Evolutionary conservation across 1,284 basidiomycete genomes (phyloP).

Genomic region (Ganoderma meredithae): DNA sequence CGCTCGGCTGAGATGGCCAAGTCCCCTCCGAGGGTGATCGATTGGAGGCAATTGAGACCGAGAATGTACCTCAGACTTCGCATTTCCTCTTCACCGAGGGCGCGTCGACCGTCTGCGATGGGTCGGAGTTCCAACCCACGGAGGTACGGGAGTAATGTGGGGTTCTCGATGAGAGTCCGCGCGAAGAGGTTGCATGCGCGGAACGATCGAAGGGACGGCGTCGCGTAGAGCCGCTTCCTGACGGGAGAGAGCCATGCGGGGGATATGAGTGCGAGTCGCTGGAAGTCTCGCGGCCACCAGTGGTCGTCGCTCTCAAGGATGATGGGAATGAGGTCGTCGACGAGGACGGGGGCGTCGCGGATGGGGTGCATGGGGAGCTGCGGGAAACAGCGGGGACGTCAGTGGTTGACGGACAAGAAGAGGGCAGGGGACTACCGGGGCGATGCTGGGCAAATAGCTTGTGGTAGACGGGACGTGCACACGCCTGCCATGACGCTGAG

Average conservation of each 20-base stretch:
- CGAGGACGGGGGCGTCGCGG: conserved; percentile 39
- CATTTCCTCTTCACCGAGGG: conserved; percentile 42
- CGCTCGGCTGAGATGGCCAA: conserved; percentile 54
- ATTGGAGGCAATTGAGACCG: conserved; percentile 48
- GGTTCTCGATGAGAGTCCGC: conserved; percentile 49
- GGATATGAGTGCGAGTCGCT: conserved; percentile 54
- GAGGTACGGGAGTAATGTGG: conserved; percentile 47
- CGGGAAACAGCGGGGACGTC: conserved; percentile 23
- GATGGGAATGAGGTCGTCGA: conserved; percentile 60
- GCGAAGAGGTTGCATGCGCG: conserved; percentile 51
- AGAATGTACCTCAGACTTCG: conserved; percentile 51
- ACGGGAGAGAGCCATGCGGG: conserved; percentile 53
- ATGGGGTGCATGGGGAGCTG: conserved; percentile 21
- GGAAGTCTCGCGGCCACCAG: conserved; percentile 63
- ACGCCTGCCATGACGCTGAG: conserved; percentile 5
- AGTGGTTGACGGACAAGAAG: conserved; percentile 19
- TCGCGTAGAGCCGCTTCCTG: conserved; percentile 54
- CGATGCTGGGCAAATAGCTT: background rate
- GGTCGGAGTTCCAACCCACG: conserved; percentile 53
- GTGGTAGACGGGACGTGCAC: background rate
- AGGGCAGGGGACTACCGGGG: background rate
- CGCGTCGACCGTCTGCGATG: conserved; percentile 27
- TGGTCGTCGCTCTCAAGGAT: conserved; percentile 56
- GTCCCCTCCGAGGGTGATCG: conserved; percentile 54
- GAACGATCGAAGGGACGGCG: conserved; percentile 51